Evolutionary conservation across 768 basidiomycete genomes (phyloP), one percentile per base, ranked within the genome.

Genomic region (Amanita molliuscula): DNA sequence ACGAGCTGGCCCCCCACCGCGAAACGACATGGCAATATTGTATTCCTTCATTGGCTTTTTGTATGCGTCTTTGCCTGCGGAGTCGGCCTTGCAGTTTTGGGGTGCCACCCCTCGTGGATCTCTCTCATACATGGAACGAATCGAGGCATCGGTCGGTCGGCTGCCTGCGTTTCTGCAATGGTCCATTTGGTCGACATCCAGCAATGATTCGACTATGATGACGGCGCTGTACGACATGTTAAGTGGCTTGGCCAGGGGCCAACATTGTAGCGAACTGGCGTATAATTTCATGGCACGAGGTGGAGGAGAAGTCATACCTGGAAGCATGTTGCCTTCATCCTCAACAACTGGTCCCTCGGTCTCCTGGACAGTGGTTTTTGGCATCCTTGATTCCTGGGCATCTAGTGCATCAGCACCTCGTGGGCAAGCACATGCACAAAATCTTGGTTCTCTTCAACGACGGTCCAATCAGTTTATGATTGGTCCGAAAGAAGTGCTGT

Each of bases 161-260:
- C 69, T 89, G 0, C 79, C 81, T 1, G 74, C 43, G 10, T 52
- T 52, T 29, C 36, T 52, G 9, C 51, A 52, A 28, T 52, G 51
- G 51, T 45, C 51, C 3, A 38, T 62, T 62, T n/a, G 67, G 67
- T 29, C 59, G 61, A 40, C 59, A 1, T 81, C 89, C 50, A 71
- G 77, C 4, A 77, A 83, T 52, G 87, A 90, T 53, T 59, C 76
- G 5, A 77, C 77, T 1, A 82, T 90, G 79, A 73, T 83, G 35
- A 82, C 81, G 56, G 87, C 88, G 0, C 65, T 92, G 46, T 92
- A 90, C 61, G 88, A 94, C 57, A 94, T 94, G 93, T 68, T 96
- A 26, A 72, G 78, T 6, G 89, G 93, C 18, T 71, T 94, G 23
- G 77, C 89, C 2, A 84, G 85, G 46, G 92, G 92, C 0, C 82